These are phyloP conservation scores for Eragrostis nindensis DNA, from an alignment of 176 grass and related monocot species.

Conservation along the genomic window DNA sequence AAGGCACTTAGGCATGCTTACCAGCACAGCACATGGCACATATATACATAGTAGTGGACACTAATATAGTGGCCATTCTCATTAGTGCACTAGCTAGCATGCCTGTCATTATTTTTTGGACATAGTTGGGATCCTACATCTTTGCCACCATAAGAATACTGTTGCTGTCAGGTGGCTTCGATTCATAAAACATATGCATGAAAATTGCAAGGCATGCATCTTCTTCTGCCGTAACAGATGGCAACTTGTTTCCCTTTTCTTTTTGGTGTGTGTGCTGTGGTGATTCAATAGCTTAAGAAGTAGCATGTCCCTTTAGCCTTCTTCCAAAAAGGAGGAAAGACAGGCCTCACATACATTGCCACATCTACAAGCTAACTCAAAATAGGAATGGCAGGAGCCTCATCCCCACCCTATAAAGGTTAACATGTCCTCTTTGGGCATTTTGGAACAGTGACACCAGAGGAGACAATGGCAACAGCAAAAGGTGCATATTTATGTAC, in stretches of 20 bases:
- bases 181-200: slow-evolving; percentile 21
- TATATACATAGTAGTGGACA: too few relatives aligned
- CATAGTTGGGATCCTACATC: slow-evolving; percentile 50
- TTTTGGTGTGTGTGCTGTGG: not conserved
- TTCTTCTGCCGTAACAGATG: not conserved
- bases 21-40: slow-evolving; percentile 36
- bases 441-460: slow-evolving; percentile 32
- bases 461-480: not conserved
- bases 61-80: slow-evolving; percentile 45
- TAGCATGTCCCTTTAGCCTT: slow-evolving; percentile 13
- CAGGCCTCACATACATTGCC: slow-evolving; percentile 15
- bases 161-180: slow-evolving; percentile 17
- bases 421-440: slow-evolving; percentile 21
- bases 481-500: slow-evolving; percentile 10
- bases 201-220: slow-evolving; percentile 5
- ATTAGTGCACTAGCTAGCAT: slow-evolving; percentile 43
- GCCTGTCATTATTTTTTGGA: slow-evolving; percentile 38
- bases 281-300: not conserved
- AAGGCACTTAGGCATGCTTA: slow-evolving; percentile 28
- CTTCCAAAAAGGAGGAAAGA: not conserved
- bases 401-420: not conserved
- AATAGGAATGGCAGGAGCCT: slow-evolving; percentile 39
- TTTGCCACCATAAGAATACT: slow-evolving; percentile 38
- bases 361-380: slow-evolving; percentile 46
- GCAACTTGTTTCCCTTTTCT: not conserved